phyloP scores from a whole-genome alignment of 768 basidiomycete genomes.

The Boletus rubescentipes region DNA sequence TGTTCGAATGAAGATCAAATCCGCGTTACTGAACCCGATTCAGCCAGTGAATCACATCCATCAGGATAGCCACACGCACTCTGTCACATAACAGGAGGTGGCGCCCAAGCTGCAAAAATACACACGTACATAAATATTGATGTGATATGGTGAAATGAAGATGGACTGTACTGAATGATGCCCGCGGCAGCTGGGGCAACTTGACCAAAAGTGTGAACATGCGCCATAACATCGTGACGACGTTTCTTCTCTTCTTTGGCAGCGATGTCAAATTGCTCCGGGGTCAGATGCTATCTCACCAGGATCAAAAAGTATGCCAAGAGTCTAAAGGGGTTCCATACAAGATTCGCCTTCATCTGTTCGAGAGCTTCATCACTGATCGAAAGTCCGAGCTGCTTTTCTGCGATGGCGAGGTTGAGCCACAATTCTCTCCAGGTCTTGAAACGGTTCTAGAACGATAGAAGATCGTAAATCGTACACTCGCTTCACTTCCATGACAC shows the following conservation, averaged over 20 bases:
- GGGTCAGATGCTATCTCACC: constrained; percentile 67
- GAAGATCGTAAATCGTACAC: background rate
- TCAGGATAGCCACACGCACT: constrained; percentile 52
- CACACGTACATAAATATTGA: constrained; percentile 11
- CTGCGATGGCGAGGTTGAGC: constrained; percentile 94
- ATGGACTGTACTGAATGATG: constrained; percentile 78
- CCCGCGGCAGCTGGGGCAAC: constrained; percentile 94
- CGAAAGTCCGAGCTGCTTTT: constrained; percentile 90
- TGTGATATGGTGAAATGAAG: constrained; percentile 6
- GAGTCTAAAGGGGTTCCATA: constrained; percentile 26
- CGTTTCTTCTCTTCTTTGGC: constrained; percentile 96
- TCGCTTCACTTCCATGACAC: constrained; percentile 24
- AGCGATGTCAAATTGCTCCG: constrained; percentile 87
- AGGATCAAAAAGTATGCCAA: constrained; percentile 4
- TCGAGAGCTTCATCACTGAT: constrained; percentile 89
- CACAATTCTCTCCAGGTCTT: constrained; percentile 94
- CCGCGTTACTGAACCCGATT: constrained; percentile 74
- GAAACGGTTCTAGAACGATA: constrained; percentile 74
- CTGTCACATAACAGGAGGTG: constrained; percentile 98
- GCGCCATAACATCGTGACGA: constrained; percentile 99
- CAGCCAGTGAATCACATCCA: constrained; percentile 8
- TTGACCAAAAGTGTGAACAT: constrained; percentile 95
- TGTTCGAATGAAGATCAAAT: constrained; percentile 92
- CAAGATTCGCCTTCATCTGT: constrained; percentile 94
- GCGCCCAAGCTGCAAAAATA: constrained; percentile 70